Percentiles rank a stretch among this genome's conserved stretches.
These are phyloP conservation scores for Ambrosia hybrid DNA, from an alignment of 140 eudicot species.

Conservation along the genomic window DNA sequence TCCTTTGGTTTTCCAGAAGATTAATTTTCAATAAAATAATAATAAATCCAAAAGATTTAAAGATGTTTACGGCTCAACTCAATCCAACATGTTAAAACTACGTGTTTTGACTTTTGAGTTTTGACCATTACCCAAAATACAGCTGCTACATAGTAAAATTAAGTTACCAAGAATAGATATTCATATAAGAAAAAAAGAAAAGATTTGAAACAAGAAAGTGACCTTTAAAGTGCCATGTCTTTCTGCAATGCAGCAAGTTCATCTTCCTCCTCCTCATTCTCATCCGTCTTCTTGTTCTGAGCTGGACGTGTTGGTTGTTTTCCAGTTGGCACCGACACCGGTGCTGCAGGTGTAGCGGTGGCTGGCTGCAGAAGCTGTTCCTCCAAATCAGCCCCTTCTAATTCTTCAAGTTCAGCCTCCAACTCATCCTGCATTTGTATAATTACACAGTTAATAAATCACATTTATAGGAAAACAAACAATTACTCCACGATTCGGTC, in stretches of 20 bases:
- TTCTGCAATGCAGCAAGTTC: conserved; percentile 73
- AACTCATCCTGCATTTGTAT: conserved; percentile 55
- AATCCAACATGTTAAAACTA: not conserved
- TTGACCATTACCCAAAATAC: not conserved
- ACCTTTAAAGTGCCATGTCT: conserved; percentile 66
- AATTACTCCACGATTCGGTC: not conserved
- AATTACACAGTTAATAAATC: not conserved
- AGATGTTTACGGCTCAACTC: not conserved
- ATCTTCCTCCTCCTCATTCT: conserved; percentile 58
- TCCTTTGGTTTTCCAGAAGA: no score
- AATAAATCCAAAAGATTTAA: not conserved
- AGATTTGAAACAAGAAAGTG: conserved; percentile 1
- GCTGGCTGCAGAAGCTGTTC: conserved; percentile 73
- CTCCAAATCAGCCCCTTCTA: conserved; percentile 76
- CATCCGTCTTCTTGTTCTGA: conserved; percentile 26
- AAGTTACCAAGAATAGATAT: not conserved
- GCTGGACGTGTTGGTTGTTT: conserved; percentile 42
- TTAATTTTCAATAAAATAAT: not conserved
- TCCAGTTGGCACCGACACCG: conserved; percentile 41
- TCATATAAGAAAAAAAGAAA: not conserved
- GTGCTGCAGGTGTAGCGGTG: conserved; percentile 52
- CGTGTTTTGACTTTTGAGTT: not conserved
- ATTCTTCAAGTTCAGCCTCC: conserved; percentile 78
- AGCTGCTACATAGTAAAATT: not conserved
- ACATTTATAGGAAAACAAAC: not conserved